Percentiles rank a stretch among this genome's conserved stretches.
Evolutionary conservation across 129 eudicot genomes (phyloP).

Genomic region (Lactuca sativa): DNA sequence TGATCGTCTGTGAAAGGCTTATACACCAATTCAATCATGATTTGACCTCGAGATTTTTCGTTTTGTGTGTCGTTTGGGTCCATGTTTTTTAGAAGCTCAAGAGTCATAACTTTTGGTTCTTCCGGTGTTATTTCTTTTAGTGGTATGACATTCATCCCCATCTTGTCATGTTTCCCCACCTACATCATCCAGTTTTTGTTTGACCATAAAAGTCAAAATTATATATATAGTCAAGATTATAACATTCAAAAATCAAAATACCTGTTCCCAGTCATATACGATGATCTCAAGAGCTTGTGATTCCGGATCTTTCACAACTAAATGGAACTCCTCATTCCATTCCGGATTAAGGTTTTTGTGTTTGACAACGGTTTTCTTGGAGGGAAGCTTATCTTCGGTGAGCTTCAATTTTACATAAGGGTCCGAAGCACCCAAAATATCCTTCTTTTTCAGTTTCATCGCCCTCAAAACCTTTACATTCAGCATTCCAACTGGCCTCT

Average conservation of each 20-base stretch:
- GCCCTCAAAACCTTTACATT: conserved; percentile 75
- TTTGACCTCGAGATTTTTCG: conserved; percentile 73
- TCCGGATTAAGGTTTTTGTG: conserved; percentile 86
- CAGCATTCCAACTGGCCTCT: conserved; percentile 79
- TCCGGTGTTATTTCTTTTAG: conserved; percentile 75
- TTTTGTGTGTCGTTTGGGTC: conserved; percentile 73
- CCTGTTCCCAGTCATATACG: conserved; percentile 95
- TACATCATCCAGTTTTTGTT: conserved; percentile 12
- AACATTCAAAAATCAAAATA: not conserved
- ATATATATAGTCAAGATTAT: too few relatives aligned
- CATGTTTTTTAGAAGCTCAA: conserved; percentile 72
- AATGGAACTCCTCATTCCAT: conserved; percentile 81
- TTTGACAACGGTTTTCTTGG: conserved; percentile 82
- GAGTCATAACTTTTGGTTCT: conserved; percentile 66
- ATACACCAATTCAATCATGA: conserved; percentile 60
- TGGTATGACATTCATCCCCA: conserved; percentile 75
- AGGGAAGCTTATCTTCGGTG: conserved; percentile 74
- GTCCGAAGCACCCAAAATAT: conserved; percentile 76
- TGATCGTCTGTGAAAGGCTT: conserved; percentile 65
- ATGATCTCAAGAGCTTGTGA: conserved; percentile 59
- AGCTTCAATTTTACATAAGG: conserved; percentile 83
- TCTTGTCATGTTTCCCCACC: conserved; percentile 85
- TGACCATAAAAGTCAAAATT: conserved; percentile 6
- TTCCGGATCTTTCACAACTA: conserved; percentile 74
- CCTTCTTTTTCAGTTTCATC: conserved; percentile 79